phyloP scores from a whole-genome alignment of 257 asterid genomes.

The Ajuga chamaepitys region DNA sequence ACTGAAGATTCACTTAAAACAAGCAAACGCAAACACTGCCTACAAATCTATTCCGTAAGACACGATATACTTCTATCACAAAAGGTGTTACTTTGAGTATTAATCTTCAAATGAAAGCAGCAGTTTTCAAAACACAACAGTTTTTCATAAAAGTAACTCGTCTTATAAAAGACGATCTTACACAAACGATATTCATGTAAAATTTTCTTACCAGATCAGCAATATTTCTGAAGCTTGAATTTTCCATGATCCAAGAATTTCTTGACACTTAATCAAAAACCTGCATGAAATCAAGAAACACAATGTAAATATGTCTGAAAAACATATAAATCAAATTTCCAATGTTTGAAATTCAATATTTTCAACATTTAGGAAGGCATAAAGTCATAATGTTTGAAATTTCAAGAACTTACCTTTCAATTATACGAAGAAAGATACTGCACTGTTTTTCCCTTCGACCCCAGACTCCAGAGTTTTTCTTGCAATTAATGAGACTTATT shows the following conservation, averaged over 20 bases:
- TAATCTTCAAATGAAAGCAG: no score
- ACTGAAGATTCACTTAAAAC: no score
- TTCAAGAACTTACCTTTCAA: conserved; percentile 11
- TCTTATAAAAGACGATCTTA: no score
- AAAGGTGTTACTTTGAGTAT: no score
- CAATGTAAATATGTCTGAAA: background rate
- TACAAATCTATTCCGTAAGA: no score
- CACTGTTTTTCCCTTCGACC: conserved; percentile 19
- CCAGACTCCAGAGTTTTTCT: conserved; percentile 10
- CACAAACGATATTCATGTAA: no score
- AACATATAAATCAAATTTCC: background rate
- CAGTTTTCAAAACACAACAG: no score
- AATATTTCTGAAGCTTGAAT: conserved; percentile 36
- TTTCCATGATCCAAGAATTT: conserved; percentile 34
- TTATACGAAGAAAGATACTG: conserved; percentile 16
- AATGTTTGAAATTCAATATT: background rate
- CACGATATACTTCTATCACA: no score
- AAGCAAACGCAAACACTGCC: no score
- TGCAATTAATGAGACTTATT: conserved; percentile 10
- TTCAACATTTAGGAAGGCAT: background rate
- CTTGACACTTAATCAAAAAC: background rate
- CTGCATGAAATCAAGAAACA: conserved; percentile 19
- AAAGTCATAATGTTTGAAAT: conserved; percentile 14
- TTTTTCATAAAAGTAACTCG: no score
- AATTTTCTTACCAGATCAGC: conserved; percentile 47